Percentiles rank a stretch among this genome's conserved stretches.
Evolutionary conservation across 1,139 yeast species (phyloP).

Genomic region (Suhomyces yuchorum): DNA sequence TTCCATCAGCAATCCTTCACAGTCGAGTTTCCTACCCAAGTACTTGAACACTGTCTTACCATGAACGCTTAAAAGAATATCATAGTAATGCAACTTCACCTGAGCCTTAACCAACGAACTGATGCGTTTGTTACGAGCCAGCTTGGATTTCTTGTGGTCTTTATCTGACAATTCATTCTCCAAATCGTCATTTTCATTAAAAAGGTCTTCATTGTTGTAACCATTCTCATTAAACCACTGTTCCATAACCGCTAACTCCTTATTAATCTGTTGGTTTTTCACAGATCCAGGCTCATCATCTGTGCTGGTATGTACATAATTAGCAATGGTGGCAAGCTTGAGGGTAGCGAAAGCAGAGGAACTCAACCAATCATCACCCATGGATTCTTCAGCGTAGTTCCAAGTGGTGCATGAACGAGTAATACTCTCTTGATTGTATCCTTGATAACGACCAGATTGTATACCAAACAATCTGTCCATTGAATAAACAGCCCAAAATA

Average conservation of each 20-base stretch:
- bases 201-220: slow-evolving; percentile 35
- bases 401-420: slow-evolving; percentile 35
- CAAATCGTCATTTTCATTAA: slow-evolving; percentile 11
- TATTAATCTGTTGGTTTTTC: slow-evolving; percentile 39
- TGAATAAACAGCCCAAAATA: slow-evolving; percentile 60
- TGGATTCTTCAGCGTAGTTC: slow-evolving; percentile 30
- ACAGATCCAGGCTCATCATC: slow-evolving; percentile 31
- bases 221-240: slow-evolving; percentile 43
- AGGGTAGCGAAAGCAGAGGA: slow-evolving; percentile 52
- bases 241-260: slow-evolving; percentile 32
- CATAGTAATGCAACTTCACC: slow-evolving; percentile 46
- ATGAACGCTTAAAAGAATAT: slow-evolving; percentile 39
- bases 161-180: background rate
- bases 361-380: slow-evolving; percentile 56
- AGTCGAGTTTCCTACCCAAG: slow-evolving; percentile 35
- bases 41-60: slow-evolving; percentile 39
- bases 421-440: slow-evolving; percentile 41
- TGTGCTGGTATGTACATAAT: slow-evolving; percentile 34
- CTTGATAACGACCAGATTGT: slow-evolving; percentile 55
- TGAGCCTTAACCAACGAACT: slow-evolving; percentile 31
- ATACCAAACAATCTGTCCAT: slow-evolving; percentile 58
- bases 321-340: slow-evolving; percentile 44
- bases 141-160: background rate
- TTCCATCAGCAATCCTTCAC: slow-evolving; percentile 36
- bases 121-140: slow-evolving; percentile 5